Percentiles rank a stretch among this genome's conserved stretches.
Conservation (phyloP, 176 grass and related monocot species). For the Leersia perrieri region DNA sequence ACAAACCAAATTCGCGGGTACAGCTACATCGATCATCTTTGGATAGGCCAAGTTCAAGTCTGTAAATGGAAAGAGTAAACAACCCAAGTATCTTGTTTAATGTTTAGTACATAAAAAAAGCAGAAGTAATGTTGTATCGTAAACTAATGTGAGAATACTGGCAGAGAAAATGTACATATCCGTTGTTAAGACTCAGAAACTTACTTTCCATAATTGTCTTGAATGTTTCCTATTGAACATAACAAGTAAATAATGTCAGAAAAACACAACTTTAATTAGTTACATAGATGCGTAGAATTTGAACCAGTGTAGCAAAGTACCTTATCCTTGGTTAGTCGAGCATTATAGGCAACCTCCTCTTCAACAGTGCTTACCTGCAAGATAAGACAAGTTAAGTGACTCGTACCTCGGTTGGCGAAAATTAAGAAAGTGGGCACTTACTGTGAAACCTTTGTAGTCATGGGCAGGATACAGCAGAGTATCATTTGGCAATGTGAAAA, state of each 20-base stretch:
- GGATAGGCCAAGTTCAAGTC: constrained; percentile 82
- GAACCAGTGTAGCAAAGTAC: constrained; percentile 35
- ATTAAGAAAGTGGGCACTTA: constrained; percentile 38
- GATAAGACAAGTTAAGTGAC: constrained; percentile 22
- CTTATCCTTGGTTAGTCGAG: constrained; percentile 82
- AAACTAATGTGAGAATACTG: not conserved
- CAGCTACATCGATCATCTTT: constrained; percentile 91
- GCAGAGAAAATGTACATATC: not conserved
- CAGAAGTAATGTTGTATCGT: not conserved
- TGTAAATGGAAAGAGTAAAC: constrained; percentile 49
- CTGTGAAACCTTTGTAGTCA: constrained; percentile 96
- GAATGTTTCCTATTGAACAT: constrained; percentile 74
- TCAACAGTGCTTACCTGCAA: constrained; percentile 84
- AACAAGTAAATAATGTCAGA: constrained; percentile 13
- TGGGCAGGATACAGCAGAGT: constrained; percentile 88
- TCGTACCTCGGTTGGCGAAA: not conserved
- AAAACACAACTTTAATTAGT: not conserved
- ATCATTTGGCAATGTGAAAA: constrained; percentile 81
- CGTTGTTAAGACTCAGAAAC: constrained; percentile 7
- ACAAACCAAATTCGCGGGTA: constrained; percentile 78
- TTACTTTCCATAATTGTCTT: constrained; percentile 88
- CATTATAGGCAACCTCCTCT: constrained; percentile 84
- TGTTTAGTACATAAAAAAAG: not conserved
- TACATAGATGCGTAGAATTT: not conserved
- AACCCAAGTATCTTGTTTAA: constrained; percentile 7